These are phyloP conservation scores for Dujonia santamariae DNA, from an alignment of 1,139 yeast genomes.

Conservation along the genomic window DNA sequence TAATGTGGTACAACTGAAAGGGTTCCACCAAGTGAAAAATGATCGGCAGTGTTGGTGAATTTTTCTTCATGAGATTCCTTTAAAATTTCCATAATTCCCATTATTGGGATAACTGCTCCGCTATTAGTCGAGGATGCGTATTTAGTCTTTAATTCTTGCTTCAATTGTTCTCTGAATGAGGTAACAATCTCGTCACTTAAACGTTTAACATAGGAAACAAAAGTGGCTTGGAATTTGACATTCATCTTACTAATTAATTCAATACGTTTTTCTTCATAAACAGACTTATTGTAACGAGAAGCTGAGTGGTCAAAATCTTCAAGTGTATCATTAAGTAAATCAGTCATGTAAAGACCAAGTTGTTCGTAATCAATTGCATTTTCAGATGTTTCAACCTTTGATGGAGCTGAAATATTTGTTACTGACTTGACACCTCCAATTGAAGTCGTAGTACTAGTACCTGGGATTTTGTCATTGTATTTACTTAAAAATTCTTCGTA, in stretches of 20 bases:
- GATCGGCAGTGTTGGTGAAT: constrained; percentile 14
- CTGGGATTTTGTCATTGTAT: constrained; percentile 21
- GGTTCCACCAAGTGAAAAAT: constrained; percentile 24
- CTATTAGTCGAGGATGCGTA: constrained; percentile 20
- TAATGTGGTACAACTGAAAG: constrained; percentile 15
- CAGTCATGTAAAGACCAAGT: constrained; percentile 39
- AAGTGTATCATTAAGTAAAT: constrained; percentile 44
- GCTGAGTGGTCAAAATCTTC: constrained; percentile 65
- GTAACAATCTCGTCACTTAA: constrained; percentile 15
- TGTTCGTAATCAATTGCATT: constrained; percentile 28
- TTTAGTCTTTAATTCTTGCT: too few species aligned
- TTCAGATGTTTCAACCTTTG: neutral
- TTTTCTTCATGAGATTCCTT: constrained; percentile 12
- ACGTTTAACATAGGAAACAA: constrained; percentile 28
- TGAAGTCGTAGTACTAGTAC: constrained; percentile 1
- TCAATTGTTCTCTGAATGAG: constrained; percentile 17
- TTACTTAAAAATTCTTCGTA: constrained; percentile 44
- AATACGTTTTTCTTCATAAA: constrained; percentile 60
- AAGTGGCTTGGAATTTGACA: constrained; percentile 40
- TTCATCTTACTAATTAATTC: constrained; percentile 48
- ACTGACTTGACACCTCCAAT: constrained; percentile 12
- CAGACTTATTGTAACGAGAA: constrained; percentile 63
- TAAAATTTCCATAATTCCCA: constrained; percentile 7
- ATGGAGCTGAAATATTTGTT: constrained; percentile 8
- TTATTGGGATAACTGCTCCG: constrained; percentile 13